These are phyloP conservation scores for Phyllosticta capitalensis DNA, from an alignment of 2,329 filamentous ascomycete species.

Conservation along the genomic window DNA sequence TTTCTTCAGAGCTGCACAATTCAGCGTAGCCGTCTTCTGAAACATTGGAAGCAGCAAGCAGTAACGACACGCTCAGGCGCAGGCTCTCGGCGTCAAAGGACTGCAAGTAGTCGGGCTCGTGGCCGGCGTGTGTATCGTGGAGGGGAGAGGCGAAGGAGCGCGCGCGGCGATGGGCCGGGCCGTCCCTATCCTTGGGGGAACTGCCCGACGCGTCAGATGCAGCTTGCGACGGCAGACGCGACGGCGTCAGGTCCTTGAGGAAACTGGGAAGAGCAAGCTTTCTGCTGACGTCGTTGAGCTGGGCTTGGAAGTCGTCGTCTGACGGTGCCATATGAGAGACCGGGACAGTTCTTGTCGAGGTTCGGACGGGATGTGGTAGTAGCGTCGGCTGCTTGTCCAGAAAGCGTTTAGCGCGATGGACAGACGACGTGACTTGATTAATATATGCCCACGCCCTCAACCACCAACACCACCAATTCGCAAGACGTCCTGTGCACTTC, in stretches of 20 bases:
- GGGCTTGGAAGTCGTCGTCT: slow-evolving; percentile 8
- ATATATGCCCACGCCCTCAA: background rate
- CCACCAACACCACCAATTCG: background rate
- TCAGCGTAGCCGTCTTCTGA: slow-evolving; percentile 2
- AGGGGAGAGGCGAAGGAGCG: background rate
- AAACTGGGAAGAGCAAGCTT: slow-evolving; percentile 25
- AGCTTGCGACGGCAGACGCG: slow-evolving; percentile 28
- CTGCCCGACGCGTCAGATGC: slow-evolving; percentile 27
- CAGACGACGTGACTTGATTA: background rate
- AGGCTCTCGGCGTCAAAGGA: background rate
- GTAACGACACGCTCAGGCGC: slow-evolving; percentile 5
- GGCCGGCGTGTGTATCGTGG: background rate
- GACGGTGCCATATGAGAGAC: background rate
- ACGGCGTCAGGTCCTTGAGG: slow-evolving; percentile 26
- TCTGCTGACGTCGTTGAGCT: slow-evolving; percentile 9
- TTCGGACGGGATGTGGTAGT: background rate
- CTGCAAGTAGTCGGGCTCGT: background rate
- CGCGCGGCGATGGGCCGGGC: slow-evolving; percentile 1
- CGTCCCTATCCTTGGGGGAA: slow-evolving; percentile 10
- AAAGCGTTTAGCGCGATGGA: background rate
- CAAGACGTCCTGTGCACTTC: background rate
- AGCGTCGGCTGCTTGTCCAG: background rate
- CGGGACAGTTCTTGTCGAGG: background rate
- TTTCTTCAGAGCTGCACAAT: slow-evolving; percentile 7
- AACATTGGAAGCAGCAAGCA: background rate